Base-by-base conservation (phyloP, 176 grass and related monocot genomes). In the Triticum monococcum region DNA sequence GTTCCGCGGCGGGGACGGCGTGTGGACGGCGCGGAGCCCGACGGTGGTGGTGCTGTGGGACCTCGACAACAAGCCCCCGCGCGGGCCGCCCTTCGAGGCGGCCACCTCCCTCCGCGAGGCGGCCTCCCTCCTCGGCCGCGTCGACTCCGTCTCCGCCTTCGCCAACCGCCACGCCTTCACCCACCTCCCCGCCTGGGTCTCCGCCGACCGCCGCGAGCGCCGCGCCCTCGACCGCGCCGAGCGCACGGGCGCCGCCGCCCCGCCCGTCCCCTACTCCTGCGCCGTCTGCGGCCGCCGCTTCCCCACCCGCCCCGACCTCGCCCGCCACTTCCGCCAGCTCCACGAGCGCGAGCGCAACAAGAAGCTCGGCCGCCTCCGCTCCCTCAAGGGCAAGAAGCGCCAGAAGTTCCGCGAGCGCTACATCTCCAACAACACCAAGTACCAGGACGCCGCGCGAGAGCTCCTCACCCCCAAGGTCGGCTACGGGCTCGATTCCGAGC, bases 331-430 rank as follows among this genome's bases (percentile, higher is more conserved):
- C 85, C 90, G 91, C 82, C 93, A 98, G 90, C 89, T 98, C 66
- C 96, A 98, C 89, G 84, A 94, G 84, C 90, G 96, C 62, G 96
- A 98, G 88, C 91, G 93, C 81, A 92, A 91, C 88, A 98, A 98
- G 90, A 98, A 98, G 90, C 79, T 98, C 65, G 52, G 78, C 64
- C 85, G 93, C 72, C 86, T 96, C 81, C 90, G 86, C 68, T 96
- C 93, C 81, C 96, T 98, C 88, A 96, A 98, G 86, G 93, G 96
- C 75, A 98, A 94, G 92, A 98, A 98, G 88, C 90, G 92, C 63
- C 89, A 95, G 78, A 89, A 91, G 73, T 98, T 83, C 81, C 91
- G 84, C 24, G 91, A 92, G 71, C 86, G 96, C 10, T 95, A 87
- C 93, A 91, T 98, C 81, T 40, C 88, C 72, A 80, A 86, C 75